A percentile compares a stretch with the other conserved stretches of the same genome.
Conservation (phyloP, 2,329 filamentous ascomycete species). For the Diaporthe citri region DNA sequence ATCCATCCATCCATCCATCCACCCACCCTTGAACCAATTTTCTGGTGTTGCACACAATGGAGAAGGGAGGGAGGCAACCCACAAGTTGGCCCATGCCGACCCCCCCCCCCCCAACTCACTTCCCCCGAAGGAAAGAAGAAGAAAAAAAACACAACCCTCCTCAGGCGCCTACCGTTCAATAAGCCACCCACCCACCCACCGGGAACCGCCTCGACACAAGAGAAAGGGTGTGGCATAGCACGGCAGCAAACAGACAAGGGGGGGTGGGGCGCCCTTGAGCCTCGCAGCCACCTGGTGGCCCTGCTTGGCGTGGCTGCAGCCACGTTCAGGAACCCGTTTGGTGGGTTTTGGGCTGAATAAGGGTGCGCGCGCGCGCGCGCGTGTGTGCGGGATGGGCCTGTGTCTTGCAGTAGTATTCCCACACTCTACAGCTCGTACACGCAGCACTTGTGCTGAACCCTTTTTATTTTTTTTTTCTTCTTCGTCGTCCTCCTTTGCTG, state of each 20-base stretch:
- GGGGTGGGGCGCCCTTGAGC: neutral
- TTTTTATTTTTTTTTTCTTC: neutral
- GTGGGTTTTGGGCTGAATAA: constrained; percentile 13
- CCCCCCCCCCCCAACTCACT: neutral
- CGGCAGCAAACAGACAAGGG: constrained; percentile 15
- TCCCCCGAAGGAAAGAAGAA: neutral
- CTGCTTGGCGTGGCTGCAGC: constrained; percentile 32
- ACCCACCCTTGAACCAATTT: neutral
- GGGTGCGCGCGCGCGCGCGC: too few relatives aligned
- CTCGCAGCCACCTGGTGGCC: constrained; percentile 5
- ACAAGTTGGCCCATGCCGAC: neutral
- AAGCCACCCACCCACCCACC: neutral
- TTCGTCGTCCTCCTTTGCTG: neutral
- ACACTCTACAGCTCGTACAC: neutral
- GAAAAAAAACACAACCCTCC: neutral
- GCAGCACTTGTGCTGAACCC: neutral
- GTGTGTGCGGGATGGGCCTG: neutral
- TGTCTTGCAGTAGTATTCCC: constrained; percentile 14
- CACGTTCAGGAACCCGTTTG: constrained; percentile 36
- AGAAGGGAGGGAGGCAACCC: neutral
- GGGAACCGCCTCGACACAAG: neutral
- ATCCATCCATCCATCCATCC: neutral
- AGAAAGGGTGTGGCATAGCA: constrained; percentile 32
- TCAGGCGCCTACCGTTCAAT: neutral
- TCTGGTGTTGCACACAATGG: neutral